Evolutionary conservation across 2,329 filamentous ascomycete species (phyloP).

Genomic region (Cladorrhinum sp.): DNA sequence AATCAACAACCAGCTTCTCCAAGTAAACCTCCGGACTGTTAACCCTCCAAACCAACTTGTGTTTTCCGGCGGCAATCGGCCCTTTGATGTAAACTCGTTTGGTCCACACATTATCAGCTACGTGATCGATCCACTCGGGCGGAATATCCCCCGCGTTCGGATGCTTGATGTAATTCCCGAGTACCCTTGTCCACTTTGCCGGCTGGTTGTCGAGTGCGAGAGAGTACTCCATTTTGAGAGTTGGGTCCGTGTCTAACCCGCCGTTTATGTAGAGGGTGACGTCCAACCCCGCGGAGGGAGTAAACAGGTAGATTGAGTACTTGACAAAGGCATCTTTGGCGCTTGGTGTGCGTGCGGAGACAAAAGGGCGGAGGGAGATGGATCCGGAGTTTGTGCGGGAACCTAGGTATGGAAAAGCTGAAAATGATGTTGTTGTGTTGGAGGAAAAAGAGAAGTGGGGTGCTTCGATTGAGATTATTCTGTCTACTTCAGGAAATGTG

Average conservation of each 20-base stretch:
- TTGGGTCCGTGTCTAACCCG: constrained; percentile 50
- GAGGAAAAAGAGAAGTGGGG: constrained; percentile 20
- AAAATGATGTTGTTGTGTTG: constrained; percentile 21
- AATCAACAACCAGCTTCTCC: constrained; percentile 38
- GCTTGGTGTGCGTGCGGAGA: constrained; percentile 16
- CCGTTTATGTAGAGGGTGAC: constrained; percentile 38
- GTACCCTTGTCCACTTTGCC: constrained; percentile 30
- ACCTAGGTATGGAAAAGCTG: constrained; percentile 33
- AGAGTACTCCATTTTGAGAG: constrained; percentile 48
- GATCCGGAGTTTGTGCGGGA: constrained; percentile 27
- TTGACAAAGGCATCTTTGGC: constrained; percentile 17
- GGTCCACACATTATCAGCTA: constrained; percentile 50
- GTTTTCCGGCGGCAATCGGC: constrained; percentile 27
- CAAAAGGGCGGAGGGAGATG: constrained; percentile 28
- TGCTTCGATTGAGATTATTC: constrained; percentile 36
- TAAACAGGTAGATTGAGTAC: constrained; percentile 35
- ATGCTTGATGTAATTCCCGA: constrained; percentile 42
- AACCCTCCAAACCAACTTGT: constrained; percentile 32
- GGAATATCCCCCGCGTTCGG: constrained; percentile 42
- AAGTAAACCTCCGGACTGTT: constrained; percentile 36
- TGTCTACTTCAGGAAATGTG: constrained; percentile 34
- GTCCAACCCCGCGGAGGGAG: constrained; percentile 24
- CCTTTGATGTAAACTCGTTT: constrained; percentile 33
- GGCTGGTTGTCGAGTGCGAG: constrained; percentile 43
- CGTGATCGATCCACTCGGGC: constrained; percentile 46